Conservation (phyloP, 148 eudicot species). For the Rhododendron griersonianum region DNA sequence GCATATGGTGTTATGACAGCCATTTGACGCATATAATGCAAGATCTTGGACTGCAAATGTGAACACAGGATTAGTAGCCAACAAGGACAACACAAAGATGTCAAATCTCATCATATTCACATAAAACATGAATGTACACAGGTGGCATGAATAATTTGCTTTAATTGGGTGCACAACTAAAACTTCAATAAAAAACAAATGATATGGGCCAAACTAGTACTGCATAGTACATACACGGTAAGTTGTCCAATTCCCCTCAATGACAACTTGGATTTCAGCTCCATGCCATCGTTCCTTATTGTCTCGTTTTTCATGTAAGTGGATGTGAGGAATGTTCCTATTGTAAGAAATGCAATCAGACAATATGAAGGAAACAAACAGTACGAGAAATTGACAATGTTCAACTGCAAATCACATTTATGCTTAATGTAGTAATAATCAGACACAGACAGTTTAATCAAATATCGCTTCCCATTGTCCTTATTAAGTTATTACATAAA, state of each 20-base stretch:
- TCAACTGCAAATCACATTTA: background rate
- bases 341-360: constrained; percentile 7
- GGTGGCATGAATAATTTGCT: background rate
- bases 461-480: background rate
- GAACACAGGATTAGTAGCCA: constrained; percentile 11
- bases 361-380: background rate
- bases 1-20: constrained; percentile 99
- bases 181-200: background rate
- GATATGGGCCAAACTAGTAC: constrained; percentile 1
- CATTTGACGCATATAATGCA: constrained; percentile 99
- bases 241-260: constrained; percentile 99
- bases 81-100: background rate
- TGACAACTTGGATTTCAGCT: constrained; percentile 98
- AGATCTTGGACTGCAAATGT: constrained; percentile 78
- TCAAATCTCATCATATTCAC: background rate
- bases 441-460: background rate
- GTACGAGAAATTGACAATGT: background rate
- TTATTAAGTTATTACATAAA: background rate
- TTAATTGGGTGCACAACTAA: background rate
- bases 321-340: constrained; percentile 93
- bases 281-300: constrained; percentile 88
- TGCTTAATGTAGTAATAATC: background rate
- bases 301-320: constrained; percentile 84
- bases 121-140: background rate
- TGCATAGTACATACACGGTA: constrained; percentile 84